Conservation (phyloP, 306 rosid species). For the Lathyrus oleraceus region DNA sequence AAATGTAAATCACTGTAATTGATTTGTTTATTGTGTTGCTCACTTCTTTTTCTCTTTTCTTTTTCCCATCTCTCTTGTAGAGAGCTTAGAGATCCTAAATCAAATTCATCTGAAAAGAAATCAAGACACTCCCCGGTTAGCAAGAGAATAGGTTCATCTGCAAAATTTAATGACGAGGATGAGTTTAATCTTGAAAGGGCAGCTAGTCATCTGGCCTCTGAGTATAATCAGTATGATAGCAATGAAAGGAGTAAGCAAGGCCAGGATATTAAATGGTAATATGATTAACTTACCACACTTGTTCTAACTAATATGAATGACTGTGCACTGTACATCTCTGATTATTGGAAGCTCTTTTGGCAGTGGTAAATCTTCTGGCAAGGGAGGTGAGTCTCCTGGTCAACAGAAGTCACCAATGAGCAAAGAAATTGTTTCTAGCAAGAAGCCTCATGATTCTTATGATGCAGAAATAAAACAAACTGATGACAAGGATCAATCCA, state of each 20-base stretch:
- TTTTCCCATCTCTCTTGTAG: conserved; percentile 36
- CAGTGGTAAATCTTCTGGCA: conserved; percentile 55
- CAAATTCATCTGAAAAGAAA: conserved; percentile 47
- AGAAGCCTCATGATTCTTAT: conserved; percentile 49
- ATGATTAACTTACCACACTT: conserved; percentile 30
- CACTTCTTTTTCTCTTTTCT: conserved; percentile 13
- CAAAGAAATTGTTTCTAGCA: conserved; percentile 47
- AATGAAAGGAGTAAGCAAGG: conserved; percentile 46
- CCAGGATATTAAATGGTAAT: conserved; percentile 52
- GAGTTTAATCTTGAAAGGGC: conserved; percentile 53
- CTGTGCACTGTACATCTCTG: conserved; percentile 30
- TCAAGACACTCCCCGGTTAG: conserved; percentile 44
- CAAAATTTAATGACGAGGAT: conserved; percentile 44
- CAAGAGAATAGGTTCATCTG: conserved; percentile 49
- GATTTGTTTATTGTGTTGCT: conserved; percentile 20
- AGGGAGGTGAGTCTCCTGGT: conserved; percentile 42
- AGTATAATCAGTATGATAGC: conserved; percentile 39
- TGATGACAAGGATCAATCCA: conserved; percentile 51
- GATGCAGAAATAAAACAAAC: conserved; percentile 47
- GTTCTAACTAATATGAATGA: conserved; percentile 22
- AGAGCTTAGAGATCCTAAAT: conserved; percentile 46
- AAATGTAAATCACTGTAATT: conserved; percentile 12
- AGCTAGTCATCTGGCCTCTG: conserved; percentile 36
- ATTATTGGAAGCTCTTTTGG: conserved; percentile 36
- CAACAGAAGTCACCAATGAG: conserved; percentile 47